These are phyloP conservation scores for Oryza glaberrima DNA, from an alignment of 176 grass and related monocot species.

Conservation along the genomic window DNA sequence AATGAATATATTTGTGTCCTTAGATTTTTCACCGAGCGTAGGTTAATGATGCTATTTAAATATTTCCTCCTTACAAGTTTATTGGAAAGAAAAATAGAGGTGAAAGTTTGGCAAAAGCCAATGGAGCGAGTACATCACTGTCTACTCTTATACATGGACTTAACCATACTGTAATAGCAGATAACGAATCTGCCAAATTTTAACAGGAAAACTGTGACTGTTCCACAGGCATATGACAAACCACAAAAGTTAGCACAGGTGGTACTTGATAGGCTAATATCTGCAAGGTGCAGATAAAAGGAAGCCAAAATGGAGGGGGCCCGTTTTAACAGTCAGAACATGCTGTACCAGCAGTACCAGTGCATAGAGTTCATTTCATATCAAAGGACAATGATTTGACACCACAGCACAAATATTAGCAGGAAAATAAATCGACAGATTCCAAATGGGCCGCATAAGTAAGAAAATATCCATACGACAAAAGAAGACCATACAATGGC, in stretches of 20 bases:
- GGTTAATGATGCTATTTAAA: background rate
- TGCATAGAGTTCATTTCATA: conserved; percentile 41
- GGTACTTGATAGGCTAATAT: conserved; percentile 32
- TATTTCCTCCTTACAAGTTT: background rate
- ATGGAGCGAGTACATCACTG: background rate
- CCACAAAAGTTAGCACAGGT: conserved; percentile 30
- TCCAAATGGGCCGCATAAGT: conserved; percentile 4
- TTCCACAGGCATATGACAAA: conserved; percentile 4
- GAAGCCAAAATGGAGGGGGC: conserved; percentile 50
- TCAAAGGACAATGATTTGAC: conserved; percentile 50
- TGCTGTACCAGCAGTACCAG: conserved; percentile 7
- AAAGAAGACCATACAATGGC: conserved; percentile 8
- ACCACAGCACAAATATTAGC: conserved; percentile 18
- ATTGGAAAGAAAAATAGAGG: background rate
- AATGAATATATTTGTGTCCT: background rate
- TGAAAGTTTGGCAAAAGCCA: background rate
- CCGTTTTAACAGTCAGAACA: conserved; percentile 44
- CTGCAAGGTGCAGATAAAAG: conserved; percentile 29
- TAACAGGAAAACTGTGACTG: background rate
- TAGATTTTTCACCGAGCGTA: background rate
- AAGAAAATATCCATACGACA: conserved; percentile 26
- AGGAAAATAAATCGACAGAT: background rate
- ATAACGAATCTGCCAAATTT: conserved; percentile 7
- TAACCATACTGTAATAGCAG: background rate
- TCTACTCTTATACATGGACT: background rate